Conservation (phyloP, 345 rosid species). For the Capsella bursapastoris region DNA sequence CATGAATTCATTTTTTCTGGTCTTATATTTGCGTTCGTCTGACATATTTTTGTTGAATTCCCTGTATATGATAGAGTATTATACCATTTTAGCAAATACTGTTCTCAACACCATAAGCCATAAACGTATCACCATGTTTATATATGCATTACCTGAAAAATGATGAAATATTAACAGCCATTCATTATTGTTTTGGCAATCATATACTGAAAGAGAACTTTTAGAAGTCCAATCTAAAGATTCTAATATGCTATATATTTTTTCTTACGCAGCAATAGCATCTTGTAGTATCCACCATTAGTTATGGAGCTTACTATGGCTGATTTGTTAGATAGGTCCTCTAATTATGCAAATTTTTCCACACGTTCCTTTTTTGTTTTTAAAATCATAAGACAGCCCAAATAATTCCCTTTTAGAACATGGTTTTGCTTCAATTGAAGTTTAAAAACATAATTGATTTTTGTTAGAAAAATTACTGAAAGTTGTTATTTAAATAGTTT, state of each 20-base stretch:
- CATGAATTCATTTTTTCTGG: constrained; percentile 20
- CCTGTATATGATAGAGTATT: not conserved
- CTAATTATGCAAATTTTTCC: not conserved
- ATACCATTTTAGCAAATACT: not conserved
- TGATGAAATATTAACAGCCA: not conserved
- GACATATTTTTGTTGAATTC: not conserved
- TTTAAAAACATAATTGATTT: too few relatives aligned
- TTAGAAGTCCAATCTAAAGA: not conserved
- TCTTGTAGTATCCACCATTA: constrained; percentile 10
- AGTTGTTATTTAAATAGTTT: not conserved
- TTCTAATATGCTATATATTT: constrained; percentile 14
- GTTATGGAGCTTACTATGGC: not conserved
- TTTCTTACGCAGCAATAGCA: not conserved
- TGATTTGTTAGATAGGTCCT: constrained; percentile 4
- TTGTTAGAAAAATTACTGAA: not conserved
- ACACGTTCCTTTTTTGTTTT: not conserved
- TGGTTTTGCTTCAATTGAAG: not conserved
- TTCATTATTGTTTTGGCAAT: not conserved
- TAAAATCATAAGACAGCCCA: not conserved
- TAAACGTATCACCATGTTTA: too few relatives aligned
- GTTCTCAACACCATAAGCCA: not conserved
- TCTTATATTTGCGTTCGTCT: not conserved
- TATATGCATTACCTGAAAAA: not conserved
- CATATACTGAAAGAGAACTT: not conserved
- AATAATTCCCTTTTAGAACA: not conserved